Base-by-base conservation (phyloP, 495 filamentous ascomycete species). In the Aspergillus sclerotioniger region DNA sequence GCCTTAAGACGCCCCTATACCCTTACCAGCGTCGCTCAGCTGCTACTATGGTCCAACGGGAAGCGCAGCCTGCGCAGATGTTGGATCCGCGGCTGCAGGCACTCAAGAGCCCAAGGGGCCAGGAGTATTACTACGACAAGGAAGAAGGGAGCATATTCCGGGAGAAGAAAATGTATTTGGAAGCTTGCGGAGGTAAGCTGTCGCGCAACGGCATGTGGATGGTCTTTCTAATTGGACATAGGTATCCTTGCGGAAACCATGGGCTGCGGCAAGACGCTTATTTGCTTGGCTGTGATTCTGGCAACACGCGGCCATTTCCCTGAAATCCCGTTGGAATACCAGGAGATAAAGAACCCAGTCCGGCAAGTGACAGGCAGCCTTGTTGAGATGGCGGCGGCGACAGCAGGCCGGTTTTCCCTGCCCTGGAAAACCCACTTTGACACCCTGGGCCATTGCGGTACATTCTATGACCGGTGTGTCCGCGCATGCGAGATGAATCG, bases 221-320 rank as follows among this genome's bases (percentile, higher is more conserved):
- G 47, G 13, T 50, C 25, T 32, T 46, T 33, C 56, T 47, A 46
- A 41, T 49, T 7, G 44, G 25, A 13, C 51, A 5, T 25, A 73
- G 70, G 73, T 12, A 78, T 80, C 37, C 69, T 80, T 41, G 70
- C 77, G 4, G 76, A 77, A 58, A 94, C 82, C 45, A 88, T 90
- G 85, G 84, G 83, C 41, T 80, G 84, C 6, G 92, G 93, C 0
- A 98, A 98, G 74, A 97, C 93, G 0, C 70, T 96, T 28, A 95
- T 98, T 9, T 91, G 89, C 56, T 75, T 98, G 16, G 82, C 92
- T 29, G 73, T 92, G 2, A 90, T 96, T 39, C 76, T 95, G n/a
- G 86, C 90, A 10, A 96, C 91, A 0, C 85, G 81, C 60, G 80
- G 86, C 32, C 82, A 93, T 55, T 79, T 85, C 7, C 81, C 90